Evolutionary conservation across 139 green algal genomes (phyloP).

Genomic region (Deuterostichococcus epilithicus): DNA sequence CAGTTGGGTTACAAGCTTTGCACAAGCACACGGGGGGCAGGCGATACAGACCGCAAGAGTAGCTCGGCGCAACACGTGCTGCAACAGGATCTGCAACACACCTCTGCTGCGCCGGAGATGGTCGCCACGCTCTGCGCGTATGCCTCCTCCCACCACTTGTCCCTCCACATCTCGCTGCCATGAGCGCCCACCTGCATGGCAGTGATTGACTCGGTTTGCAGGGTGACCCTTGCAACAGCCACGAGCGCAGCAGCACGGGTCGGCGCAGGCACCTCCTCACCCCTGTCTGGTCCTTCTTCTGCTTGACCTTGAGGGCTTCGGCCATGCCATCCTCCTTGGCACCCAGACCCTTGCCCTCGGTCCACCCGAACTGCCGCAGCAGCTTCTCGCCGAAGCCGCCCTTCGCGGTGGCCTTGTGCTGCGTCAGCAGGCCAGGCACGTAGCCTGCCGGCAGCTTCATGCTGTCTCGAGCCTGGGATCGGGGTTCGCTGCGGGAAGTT

Average conservation of each 20-base stretch:
- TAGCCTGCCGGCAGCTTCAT: conserved; percentile 86
- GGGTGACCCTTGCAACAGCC: neutral
- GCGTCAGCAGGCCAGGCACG: conserved; percentile 60
- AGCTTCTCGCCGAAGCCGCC: conserved; percentile 79
- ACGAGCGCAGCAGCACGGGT: neutral
- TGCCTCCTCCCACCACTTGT: conserved; percentile 76
- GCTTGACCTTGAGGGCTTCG: conserved; percentile 71
- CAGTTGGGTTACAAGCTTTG: no score
- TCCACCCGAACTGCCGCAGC: conserved; percentile 78
- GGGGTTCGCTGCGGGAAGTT: no score
- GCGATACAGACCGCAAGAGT: no score
- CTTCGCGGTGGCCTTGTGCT: conserved; percentile 59
- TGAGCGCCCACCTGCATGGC: conserved; percentile 57
- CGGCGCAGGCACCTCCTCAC: conserved; percentile 30
- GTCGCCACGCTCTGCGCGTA: conserved; percentile 34
- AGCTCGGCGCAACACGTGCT: no score
- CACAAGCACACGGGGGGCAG: no score
- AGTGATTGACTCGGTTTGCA: neutral
- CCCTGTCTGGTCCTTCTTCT: conserved; percentile 79
- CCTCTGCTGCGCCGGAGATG: neutral
- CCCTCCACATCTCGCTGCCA: conserved; percentile 52
- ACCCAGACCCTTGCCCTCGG: conserved; percentile 72
- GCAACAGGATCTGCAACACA: no score
- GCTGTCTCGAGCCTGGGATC: no score
- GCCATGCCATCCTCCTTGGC: conserved; percentile 63